These are phyloP conservation scores for Phaeosphaeriaceae sp. DNA, from an alignment of 2,329 filamentous ascomycete genomes.

Conservation along the genomic window DNA sequence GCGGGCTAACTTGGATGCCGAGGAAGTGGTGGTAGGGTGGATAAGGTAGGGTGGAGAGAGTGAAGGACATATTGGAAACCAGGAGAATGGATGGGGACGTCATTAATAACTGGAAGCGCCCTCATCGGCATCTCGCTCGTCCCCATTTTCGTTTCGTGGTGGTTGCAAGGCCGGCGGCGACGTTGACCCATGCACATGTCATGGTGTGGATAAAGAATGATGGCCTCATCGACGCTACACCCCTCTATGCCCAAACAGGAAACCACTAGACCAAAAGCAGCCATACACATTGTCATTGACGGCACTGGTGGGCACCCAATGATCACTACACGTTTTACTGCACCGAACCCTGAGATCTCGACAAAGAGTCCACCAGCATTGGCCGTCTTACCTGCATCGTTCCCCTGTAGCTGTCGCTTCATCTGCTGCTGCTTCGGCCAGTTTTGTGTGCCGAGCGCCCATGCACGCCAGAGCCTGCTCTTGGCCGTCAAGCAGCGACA, in stretches of 20 bases:
- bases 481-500: slow-evolving; percentile 27
- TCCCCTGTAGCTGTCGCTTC: slow-evolving; percentile 2
- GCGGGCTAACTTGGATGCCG: slow-evolving; percentile 16
- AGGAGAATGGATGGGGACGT: background rate
- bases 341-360: slow-evolving; percentile 26
- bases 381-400: slow-evolving; percentile 12
- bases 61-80: background rate
- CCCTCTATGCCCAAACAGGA: slow-evolving; percentile 3
- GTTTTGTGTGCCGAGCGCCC: slow-evolving; percentile 30
- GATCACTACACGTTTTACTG: slow-evolving; percentile 28
- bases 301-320: slow-evolving; percentile 13
- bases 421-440: slow-evolving; percentile 16
- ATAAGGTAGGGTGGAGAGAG: too few species aligned
- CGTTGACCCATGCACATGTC: slow-evolving; percentile 5
- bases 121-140: background rate
- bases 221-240: slow-evolving; percentile 23
- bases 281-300: slow-evolving; percentile 26
- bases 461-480: slow-evolving; percentile 31
- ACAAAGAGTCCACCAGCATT: slow-evolving; percentile 24
- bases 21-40: slow-evolving; percentile 8
- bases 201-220: slow-evolving; percentile 14
- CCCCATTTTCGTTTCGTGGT: background rate
- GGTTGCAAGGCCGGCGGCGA: too few species aligned
- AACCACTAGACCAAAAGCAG: slow-evolving; percentile 23
- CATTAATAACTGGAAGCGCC: slow-evolving; percentile 17